phyloP scores from a whole-genome alignment of 331 rosid genomes.

The Quercus tomentella region DNA sequence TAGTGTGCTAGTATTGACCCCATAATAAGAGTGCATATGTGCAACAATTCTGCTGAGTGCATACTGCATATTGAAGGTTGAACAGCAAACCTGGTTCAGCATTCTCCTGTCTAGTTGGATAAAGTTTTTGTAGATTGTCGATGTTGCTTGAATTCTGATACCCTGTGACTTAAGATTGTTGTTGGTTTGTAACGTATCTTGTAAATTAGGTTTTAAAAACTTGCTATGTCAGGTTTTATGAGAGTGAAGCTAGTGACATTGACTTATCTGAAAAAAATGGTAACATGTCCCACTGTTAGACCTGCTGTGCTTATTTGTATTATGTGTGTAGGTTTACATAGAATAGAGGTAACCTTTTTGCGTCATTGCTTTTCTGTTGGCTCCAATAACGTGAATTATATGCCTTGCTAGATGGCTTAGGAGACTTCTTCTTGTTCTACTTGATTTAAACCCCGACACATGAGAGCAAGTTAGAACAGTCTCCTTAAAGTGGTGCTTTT shows the following conservation, averaged over 20 bases:
- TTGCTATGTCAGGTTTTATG: neutral
- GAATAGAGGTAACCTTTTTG: neutral
- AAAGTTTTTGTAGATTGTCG: neutral
- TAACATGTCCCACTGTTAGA: neutral
- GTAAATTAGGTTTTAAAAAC: neutral
- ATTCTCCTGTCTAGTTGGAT: neutral
- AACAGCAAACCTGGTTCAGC: neutral
- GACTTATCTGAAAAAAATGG: too few relatives aligned
- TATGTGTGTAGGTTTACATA: neutral
- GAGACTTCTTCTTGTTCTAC: neutral
- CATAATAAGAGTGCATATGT: neutral
- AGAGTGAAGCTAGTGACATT: neutral
- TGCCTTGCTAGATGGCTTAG: neutral
- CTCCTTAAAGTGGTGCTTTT: too few relatives aligned
- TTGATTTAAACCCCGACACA: too few relatives aligned
- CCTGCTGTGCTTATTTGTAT: neutral
- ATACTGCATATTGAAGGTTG: neutral
- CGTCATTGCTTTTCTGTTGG: neutral
- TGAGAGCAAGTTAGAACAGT: too few relatives aligned
- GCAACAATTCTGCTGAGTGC: neutral
- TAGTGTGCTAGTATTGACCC: neutral
- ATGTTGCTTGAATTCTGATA: neutral
- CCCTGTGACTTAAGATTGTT: neutral
- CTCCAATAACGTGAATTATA: neutral
- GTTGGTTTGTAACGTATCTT: too few relatives aligned